phyloP scores from a whole-genome alignment of 768 basidiomycete species.

The Heimioporus sp. region DNA sequence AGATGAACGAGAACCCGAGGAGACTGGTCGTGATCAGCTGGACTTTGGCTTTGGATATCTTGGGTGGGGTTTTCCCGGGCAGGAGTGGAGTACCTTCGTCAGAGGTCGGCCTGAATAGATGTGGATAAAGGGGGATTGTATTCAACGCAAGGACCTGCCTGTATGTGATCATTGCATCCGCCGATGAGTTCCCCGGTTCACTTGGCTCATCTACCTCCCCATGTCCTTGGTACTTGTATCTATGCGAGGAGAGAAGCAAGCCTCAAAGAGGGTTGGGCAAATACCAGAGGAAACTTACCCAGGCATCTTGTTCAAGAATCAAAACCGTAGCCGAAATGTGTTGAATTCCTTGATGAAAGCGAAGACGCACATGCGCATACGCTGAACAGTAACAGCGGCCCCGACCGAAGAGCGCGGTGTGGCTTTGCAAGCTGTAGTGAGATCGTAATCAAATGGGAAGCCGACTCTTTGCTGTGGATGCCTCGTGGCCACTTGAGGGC shows the following conservation, averaged over 20 bases:
- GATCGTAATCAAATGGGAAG: too few species aligned
- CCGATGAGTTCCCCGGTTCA: neutral
- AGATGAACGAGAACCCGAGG: neutral
- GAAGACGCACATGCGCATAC: neutral
- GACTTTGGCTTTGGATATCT: neutral
- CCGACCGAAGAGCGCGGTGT: neutral
- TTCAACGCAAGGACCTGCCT: neutral
- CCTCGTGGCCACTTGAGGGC: constrained; percentile 2
- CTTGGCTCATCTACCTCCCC: neutral
- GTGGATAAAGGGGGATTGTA: too few species aligned
- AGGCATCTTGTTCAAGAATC: neutral
- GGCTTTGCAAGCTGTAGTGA: neutral
- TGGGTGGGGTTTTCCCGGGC: neutral
- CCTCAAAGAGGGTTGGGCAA: neutral
- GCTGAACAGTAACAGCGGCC: constrained; percentile 3
- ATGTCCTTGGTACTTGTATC: neutral
- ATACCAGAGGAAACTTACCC: neutral
- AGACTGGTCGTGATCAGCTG: neutral
- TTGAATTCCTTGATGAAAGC: neutral
- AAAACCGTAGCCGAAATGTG: neutral
- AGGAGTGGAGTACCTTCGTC: constrained; percentile 10
- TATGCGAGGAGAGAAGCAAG: neutral
- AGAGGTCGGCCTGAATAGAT: neutral
- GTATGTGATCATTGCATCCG: neutral
- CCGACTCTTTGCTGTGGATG: neutral